Evolutionary conservation across 208 protist species (phyloP), one percentile per base, ranked within the genome.

Genomic region (Wallacemonas rigidus): DNA sequence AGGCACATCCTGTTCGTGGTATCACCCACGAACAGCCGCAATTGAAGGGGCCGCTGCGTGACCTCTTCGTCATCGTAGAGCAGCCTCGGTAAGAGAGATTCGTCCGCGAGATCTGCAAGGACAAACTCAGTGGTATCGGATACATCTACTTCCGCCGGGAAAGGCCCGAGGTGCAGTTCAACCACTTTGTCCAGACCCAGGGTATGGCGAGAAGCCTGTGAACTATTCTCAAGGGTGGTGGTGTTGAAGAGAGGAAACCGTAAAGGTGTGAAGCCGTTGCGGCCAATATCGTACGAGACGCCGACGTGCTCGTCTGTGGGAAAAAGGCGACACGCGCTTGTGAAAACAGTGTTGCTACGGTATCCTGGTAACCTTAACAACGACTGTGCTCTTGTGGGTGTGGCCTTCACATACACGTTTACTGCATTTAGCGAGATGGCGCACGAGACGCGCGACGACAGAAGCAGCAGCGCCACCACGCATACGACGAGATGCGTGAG

Each of bases 21-120:
- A 68, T 81, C 76, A 9, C 51, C 76, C 1, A 76, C 17, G 39
- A 76, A 76, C 9, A 76, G 11, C 43, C 3, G 60, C 15, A 76
- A 62, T 3, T 69, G 61, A 38, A 69, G 68, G 11, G 44, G 51
- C 9, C 12, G 69, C 41, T 60, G 65, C 5, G 67, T 74, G 41
- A 71, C 71, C 45, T 76, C 76, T 45, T 65, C 50, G 26, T 17
- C 35, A 61, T 76, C 67, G 36, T 43, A 43, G 17, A 69, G 53
- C 1, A 17, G 40, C 35, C 43, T 3, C 45, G 67, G 54, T 39
- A 4, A 26, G 1, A 15, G 39, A 14, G 7, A 53, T 40, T 41
- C 51, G 47, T 57, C 54, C 1, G 65, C 67, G 6, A 77, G 14
- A n/a, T 73, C 67, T 3, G 53, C 43, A 11, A 77, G 43, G 2